Percentiles rank a stretch among this genome's conserved stretches.
Evolutionary conservation across 371 early-diverging fungal species (phyloP).

Genomic region (Actinomortierella ambigua): DNA sequence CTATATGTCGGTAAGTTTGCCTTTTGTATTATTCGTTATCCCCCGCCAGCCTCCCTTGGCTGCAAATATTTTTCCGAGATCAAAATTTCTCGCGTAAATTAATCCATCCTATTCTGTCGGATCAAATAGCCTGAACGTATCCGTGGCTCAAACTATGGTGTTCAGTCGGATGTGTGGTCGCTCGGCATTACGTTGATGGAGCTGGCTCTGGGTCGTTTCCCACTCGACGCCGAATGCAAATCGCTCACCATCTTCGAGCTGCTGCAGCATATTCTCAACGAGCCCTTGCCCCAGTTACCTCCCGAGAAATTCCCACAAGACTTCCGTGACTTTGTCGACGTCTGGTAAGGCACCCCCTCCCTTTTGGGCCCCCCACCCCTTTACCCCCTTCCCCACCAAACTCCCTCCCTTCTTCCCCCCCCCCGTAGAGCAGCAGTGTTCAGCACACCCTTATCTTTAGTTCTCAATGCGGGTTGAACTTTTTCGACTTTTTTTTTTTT

Average conservation of each 20-base stretch:
- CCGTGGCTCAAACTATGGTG: constrained; percentile 87
- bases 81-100: too few relatives aligned
- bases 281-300: constrained; percentile 87
- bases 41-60: too few relatives aligned
- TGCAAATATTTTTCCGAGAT: too few relatives aligned
- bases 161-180: constrained; percentile 96
- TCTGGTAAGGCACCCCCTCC: constrained; percentile 61
- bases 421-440: too few relatives aligned
- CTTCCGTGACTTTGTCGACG: constrained; percentile 78
- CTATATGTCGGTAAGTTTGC: constrained; percentile 86
- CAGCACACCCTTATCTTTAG: too few relatives aligned
- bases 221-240: constrained; percentile 82
- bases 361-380: background rate
- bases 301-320: constrained; percentile 69
- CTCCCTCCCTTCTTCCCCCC: too few relatives aligned
- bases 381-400: too few relatives aligned
- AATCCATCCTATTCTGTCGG: constrained; percentile 10
- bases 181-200: constrained; percentile 94
- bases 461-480: too few relatives aligned
- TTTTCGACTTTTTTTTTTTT: background rate
- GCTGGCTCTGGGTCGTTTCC: constrained; percentile 88
- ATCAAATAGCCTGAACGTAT: constrained; percentile 91
- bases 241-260: constrained; percentile 88
- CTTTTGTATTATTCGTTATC: constrained; percentile 7
- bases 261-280: constrained; percentile 91